Conservation (phyloP, 2,329 filamentous ascomycete species). For the Paradendryphiella salina region DNA sequence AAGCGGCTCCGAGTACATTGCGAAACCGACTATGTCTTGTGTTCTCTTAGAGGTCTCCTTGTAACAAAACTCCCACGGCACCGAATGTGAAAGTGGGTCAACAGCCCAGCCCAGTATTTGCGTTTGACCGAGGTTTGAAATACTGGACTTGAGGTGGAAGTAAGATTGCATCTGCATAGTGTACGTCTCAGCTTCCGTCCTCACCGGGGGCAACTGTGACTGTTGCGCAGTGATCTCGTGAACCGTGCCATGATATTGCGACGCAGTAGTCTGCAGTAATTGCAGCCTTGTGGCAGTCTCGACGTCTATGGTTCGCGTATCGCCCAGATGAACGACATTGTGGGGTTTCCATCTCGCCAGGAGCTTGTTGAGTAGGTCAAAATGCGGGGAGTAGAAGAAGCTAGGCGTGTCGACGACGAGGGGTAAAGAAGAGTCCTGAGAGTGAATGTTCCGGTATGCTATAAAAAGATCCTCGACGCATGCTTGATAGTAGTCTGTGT, state of each 20-base stretch:
- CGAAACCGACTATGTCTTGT: conserved; percentile 62
- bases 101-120: conserved; percentile 54
- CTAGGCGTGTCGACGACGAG: conserved; percentile 75
- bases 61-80: conserved; percentile 68
- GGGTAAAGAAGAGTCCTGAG: conserved; percentile 52
- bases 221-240: conserved; percentile 62
- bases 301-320: conserved; percentile 49
- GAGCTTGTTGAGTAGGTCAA: conserved; percentile 65
- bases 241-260: conserved; percentile 47
- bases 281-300: conserved; percentile 63
- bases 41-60: conserved; percentile 51
- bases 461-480: conserved; percentile 66
- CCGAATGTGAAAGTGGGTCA: conserved; percentile 58
- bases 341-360: conserved; percentile 59
- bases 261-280: conserved; percentile 51
- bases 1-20: conserved; percentile 69
- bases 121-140: conserved; percentile 15
- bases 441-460: conserved; percentile 57
- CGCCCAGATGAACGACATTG: conserved; percentile 67
- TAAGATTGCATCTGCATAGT: conserved; percentile 81
- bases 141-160: conserved; percentile 59
- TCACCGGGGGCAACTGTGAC: conserved; percentile 40
- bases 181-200: conserved; percentile 67
- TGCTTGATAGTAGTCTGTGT: conserved; percentile 67
- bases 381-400: conserved; percentile 71